Conservation (phyloP, 139 green algal species). For the Haematococcus sp. region DNA sequence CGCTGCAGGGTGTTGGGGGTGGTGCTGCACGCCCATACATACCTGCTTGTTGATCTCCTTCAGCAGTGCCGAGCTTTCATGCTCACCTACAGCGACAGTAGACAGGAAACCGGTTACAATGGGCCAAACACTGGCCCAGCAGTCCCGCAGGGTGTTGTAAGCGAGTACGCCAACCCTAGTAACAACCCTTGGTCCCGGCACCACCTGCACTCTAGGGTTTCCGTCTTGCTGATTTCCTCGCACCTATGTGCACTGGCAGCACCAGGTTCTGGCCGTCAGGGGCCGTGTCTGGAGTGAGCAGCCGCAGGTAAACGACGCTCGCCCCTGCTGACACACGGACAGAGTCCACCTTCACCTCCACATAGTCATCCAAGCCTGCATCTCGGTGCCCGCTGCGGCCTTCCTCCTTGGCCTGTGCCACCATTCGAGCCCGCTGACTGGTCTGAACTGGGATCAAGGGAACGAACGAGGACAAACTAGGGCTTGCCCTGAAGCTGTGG, state of each 20-base stretch:
- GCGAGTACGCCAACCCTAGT: neutral
- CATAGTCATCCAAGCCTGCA: neutral
- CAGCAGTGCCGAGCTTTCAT: constrained; percentile 47
- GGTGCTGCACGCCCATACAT: too few species aligned
- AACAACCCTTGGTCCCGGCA: neutral
- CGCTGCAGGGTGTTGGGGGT: too few species aligned
- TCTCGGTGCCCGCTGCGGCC: neutral
- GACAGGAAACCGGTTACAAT: neutral
- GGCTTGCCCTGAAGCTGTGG: too few species aligned
- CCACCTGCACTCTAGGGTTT: neutral
- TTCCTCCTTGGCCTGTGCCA: too few species aligned
- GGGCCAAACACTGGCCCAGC: neutral
- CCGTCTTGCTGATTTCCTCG: neutral
- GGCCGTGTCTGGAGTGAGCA: neutral
- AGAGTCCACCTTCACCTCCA: constrained; percentile 19
- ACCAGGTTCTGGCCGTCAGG: neutral
- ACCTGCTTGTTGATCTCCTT: constrained; percentile 46
- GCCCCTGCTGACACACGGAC: constrained; percentile 9
- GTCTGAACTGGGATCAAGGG: too few species aligned
- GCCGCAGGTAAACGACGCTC: neutral
- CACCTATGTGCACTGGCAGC: constrained; percentile 18
- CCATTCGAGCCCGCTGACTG: too few species aligned
- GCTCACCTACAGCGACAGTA: constrained; percentile 28
- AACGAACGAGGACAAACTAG: too few species aligned
- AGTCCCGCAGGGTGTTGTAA: neutral